phyloP scores from a whole-genome alignment of 495 filamentous ascomycete species.

The Xylaria sp. region DNA sequence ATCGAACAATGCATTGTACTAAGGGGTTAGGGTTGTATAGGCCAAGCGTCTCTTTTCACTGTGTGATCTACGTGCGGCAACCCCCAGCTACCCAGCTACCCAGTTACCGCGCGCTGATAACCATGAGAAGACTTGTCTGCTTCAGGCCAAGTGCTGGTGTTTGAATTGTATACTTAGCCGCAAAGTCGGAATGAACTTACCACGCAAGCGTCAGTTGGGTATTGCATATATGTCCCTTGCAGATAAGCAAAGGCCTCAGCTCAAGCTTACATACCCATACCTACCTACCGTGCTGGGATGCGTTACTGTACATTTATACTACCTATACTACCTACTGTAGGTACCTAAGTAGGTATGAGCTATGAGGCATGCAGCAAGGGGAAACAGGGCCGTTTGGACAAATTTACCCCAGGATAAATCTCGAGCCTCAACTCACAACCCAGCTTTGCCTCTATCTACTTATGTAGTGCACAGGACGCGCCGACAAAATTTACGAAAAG shows the following conservation, averaged over 20 bases:
- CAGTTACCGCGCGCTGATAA: too few species aligned
- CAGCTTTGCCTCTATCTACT: background rate
- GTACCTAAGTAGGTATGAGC: too few species aligned
- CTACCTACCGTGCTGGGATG: background rate
- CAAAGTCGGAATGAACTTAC: too few species aligned
- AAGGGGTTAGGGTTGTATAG: conserved; percentile 18
- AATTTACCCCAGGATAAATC: conserved; percentile 10
- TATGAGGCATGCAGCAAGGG: conserved; percentile 5
- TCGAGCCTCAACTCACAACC: background rate
- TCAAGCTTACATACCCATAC: background rate
- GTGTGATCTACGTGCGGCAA: conserved; percentile 4
- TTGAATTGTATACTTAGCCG: too few species aligned
- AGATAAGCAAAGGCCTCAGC: conserved; percentile 13
- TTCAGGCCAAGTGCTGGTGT: background rate
- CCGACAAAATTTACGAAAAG: background rate
- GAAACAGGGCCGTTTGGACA: background rate
- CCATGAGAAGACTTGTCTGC: background rate
- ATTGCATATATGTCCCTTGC: background rate
- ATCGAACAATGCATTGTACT: conserved; percentile 15
- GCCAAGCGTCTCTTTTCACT: background rate
- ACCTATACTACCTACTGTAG: too few species aligned
- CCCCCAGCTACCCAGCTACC: background rate
- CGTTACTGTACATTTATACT: conserved; percentile 8
- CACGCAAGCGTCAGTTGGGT: too few species aligned
- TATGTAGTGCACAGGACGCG: too few species aligned